Percentiles rank a stretch among this genome's conserved stretches.
Evolutionary conservation across 2,329 filamentous ascomycete genomes (phyloP).

Genomic region (Cercospora sesami): DNA sequence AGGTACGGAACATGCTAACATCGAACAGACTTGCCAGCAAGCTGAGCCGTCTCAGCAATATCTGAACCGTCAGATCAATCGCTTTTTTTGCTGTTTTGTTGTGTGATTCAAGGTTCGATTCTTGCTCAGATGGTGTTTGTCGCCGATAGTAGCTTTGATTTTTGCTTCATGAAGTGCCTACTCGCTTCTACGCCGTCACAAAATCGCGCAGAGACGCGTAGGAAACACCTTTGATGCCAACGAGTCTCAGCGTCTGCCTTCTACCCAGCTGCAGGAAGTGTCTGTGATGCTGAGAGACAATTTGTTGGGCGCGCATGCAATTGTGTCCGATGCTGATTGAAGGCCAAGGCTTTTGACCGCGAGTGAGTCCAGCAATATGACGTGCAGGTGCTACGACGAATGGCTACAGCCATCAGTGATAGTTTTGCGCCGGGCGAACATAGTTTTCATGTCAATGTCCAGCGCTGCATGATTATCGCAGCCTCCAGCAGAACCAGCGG

Average conservation of each 20-base stretch:
- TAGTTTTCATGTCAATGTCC: neutral
- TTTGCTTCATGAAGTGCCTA: neutral
- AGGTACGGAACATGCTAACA: neutral
- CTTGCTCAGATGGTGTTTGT: neutral
- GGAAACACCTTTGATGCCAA: neutral
- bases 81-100: neutral
- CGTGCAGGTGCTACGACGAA: neutral
- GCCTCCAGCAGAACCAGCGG: neutral
- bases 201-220: neutral
- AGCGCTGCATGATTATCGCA: neutral
- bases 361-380: neutral
- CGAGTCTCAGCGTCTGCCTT: neutral
- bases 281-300: neutral
- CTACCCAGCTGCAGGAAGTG: neutral
- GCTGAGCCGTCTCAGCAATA: neutral
- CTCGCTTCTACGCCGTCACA: neutral
- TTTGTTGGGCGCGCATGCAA: neutral
- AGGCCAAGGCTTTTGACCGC: neutral
- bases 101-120: neutral
- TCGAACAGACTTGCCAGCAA: neutral
- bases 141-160: neutral
- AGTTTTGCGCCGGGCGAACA: neutral
- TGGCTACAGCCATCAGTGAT: neutral
- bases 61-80: neutral
- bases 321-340: neutral